A percentile compares a stretch with the other conserved stretches of the same genome.
Evolutionary conservation across 73 alveolate species (phyloP).

Genomic region (Paramecium tetraurelia): DNA sequence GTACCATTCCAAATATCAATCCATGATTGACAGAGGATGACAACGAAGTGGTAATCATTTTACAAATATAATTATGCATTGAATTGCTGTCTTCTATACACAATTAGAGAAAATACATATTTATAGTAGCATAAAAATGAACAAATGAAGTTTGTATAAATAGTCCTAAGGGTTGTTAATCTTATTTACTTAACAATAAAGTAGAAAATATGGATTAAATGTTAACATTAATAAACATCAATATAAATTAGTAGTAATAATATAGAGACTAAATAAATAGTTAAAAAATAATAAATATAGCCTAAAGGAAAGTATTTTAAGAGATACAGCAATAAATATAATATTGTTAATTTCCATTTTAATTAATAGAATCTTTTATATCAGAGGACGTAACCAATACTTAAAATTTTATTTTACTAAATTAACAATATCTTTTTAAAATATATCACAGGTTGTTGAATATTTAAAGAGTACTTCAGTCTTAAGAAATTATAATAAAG

Average conservation of each 20-base stretch:
- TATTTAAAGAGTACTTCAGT: background rate
- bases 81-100: conserved; percentile 82
- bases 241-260: background rate
- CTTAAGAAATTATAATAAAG: background rate
- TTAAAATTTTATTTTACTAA: no score
- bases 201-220: background rate
- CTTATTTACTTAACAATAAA: background rate
- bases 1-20: conserved; percentile 71
- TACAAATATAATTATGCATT: conserved; percentile 72
- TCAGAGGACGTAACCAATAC: no score
- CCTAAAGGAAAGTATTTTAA: background rate
- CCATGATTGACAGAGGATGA: conserved; percentile 89
- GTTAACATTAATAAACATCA: background rate
- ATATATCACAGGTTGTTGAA: background rate
- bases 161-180: background rate
- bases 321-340: background rate
- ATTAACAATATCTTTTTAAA: background rate
- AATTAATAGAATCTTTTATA: no score
- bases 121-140: conserved; percentile 56
- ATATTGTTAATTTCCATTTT: no score
- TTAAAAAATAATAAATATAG: background rate
- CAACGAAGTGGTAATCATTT: conserved; percentile 84
- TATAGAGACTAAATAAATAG: background rate
- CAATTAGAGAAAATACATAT: conserved; percentile 75
- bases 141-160: background rate